Base-by-base conservation (phyloP, 129 eudicot genomes). In the Ambrosia artemisiifolia region DNA sequence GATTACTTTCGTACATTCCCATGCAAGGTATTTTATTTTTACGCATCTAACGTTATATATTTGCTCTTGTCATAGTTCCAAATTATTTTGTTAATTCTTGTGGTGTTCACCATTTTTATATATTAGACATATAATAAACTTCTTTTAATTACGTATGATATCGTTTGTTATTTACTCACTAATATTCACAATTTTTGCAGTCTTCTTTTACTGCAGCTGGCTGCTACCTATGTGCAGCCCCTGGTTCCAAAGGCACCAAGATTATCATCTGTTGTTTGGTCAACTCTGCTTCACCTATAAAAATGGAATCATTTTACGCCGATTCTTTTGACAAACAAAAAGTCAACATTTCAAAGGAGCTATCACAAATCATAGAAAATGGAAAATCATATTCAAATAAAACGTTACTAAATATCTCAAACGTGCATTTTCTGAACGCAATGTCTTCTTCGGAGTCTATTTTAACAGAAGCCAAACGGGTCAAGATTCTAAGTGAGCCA, bases 211-310 rank as follows among this genome's bases (percentile, higher is more conserved):
- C 97, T 16, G 97, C 95, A 60, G 96, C 99, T 13, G 93, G 97
- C 63, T 91, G 97, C 85, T 95, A 95, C 86, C 91, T 95, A 69
- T 95, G 99, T 78, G 80, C 99, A 42, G 80, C 91, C 71, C 99
- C 97, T 59, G 88, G 96, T 75, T 84, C 91, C 36, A 95, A 91
- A 85, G 99, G 99, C 81, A 83, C 87, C 14, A 83, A 83, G 77
- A 69, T 95, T 56, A 81, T 95, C 14, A 80, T 95, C 61, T 91
- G 96, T 87, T 86, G 91, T 78, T 83, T 87, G 1, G 75, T 83
- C 53, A 57, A 86, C 79, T 74, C 80, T n/a, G 28, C 81, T 69
- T 79, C 73, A 73, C 94, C 94, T 72, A 69, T 40, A 9, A 78
- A 74, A 43, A 80, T 81, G 82, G 83, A 91, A 59, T 63, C 85